phyloP scores from a whole-genome alignment of 1,139 yeast species.

The Pichia sp. region DNA sequence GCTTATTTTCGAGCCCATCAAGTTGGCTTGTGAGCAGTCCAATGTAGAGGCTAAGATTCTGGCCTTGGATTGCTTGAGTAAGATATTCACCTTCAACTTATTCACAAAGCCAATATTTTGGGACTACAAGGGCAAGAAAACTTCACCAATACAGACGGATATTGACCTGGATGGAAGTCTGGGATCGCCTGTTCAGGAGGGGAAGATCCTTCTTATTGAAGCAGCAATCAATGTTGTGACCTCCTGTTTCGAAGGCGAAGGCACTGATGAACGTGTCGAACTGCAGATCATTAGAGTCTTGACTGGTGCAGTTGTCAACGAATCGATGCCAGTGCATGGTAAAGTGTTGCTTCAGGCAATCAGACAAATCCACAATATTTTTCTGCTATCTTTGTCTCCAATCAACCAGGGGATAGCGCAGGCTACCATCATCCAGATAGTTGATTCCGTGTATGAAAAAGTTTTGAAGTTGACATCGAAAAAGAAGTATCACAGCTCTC shows the following conservation, averaged over 20 bases:
- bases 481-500: not conserved
- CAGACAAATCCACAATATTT: slow-evolving; percentile 88
- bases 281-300: slow-evolving; percentile 89
- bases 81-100: slow-evolving; percentile 59
- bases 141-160: slow-evolving; percentile 25
- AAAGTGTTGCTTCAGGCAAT: slow-evolving; percentile 84
- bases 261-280: slow-evolving; percentile 84
- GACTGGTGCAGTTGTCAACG: slow-evolving; percentile 79
- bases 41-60: slow-evolving; percentile 48
- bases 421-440: slow-evolving; percentile 88
- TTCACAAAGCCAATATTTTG: slow-evolving; percentile 48
- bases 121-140: slow-evolving; percentile 22
- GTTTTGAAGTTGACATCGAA: slow-evolving; percentile 37
- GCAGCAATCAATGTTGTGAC: slow-evolving; percentile 83
- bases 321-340: slow-evolving; percentile 84
- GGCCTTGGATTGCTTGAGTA: slow-evolving; percentile 63
- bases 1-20: slow-evolving; percentile 56
- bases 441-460: slow-evolving; percentile 80
- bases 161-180: slow-evolving; percentile 41
- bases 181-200: slow-evolving; percentile 29
- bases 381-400: slow-evolving; percentile 74
- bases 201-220: slow-evolving; percentile 62
- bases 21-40: slow-evolving; percentile 49
- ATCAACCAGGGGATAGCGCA: slow-evolving; percentile 93
- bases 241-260: slow-evolving; percentile 85